Evolutionary conservation across 2,329 filamentous ascomycete species (phyloP).

Genomic region (Bimuria novae-zelandiae): DNA sequence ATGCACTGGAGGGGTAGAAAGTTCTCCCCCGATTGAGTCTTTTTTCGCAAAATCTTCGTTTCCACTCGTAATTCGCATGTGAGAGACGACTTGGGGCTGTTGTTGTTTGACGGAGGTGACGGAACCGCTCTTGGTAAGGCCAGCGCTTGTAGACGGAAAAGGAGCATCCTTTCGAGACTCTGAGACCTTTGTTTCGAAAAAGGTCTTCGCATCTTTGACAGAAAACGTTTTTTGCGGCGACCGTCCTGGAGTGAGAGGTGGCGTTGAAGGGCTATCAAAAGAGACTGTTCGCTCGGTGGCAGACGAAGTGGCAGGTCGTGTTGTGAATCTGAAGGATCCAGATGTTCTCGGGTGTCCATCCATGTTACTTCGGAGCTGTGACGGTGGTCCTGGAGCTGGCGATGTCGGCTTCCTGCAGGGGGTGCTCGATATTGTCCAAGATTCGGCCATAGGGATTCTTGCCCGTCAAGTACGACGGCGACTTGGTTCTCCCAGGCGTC

Average conservation of each 20-base stretch:
- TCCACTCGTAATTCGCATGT: background rate
- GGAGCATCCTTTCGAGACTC: constrained; percentile 16
- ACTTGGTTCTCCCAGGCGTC: constrained; percentile 19
- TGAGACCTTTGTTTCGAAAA: constrained; percentile 36
- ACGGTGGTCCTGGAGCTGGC: constrained; percentile 18
- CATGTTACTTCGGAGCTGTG: constrained; percentile 26
- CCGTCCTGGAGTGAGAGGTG: constrained; percentile 11
- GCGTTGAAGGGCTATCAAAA: constrained; percentile 9
- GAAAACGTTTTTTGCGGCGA: constrained; percentile 21
- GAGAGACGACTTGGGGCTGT: background rate
- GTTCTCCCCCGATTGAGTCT: background rate
- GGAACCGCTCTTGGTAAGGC: constrained; percentile 10
- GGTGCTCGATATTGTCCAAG: constrained; percentile 27
- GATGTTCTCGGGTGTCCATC: constrained; percentile 25
- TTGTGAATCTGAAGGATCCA: constrained; percentile 23
- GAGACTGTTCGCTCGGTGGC: constrained; percentile 14
- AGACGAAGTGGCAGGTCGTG: constrained; percentile 17
- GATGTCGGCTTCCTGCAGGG: constrained; percentile 21
- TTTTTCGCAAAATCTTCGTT: constrained; percentile 2
- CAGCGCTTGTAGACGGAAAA: constrained; percentile 16
- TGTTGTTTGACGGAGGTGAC: constrained; percentile 1
- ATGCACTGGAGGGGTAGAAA: constrained; percentile 12
- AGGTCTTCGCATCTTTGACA: constrained; percentile 32
- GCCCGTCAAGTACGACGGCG: constrained; percentile 34
- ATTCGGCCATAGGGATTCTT: constrained; percentile 42